These are phyloP conservation scores for Arthrobotrys conoides DNA, from an alignment of 2,329 filamentous ascomycete species.

Conservation along the genomic window DNA sequence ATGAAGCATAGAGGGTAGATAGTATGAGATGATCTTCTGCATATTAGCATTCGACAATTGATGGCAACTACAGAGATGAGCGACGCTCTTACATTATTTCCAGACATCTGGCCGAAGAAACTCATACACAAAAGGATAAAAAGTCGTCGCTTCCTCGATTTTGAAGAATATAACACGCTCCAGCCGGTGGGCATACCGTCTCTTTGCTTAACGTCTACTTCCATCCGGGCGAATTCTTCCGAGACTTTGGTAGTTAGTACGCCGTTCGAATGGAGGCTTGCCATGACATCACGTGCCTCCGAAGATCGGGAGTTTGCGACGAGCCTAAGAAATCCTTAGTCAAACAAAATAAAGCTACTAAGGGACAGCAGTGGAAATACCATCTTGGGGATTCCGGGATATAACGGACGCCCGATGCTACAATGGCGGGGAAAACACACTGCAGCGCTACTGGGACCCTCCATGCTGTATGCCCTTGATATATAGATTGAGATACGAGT, in stretches of 20 bases:
- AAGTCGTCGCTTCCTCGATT: slow-evolving; percentile 65
- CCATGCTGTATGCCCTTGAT: slow-evolving; percentile 71
- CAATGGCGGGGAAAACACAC: slow-evolving; percentile 68
- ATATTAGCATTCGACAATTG: neutral
- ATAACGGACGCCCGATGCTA: slow-evolving; percentile 71
- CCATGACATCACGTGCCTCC: slow-evolving; percentile 72
- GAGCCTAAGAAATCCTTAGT: slow-evolving; percentile 22
- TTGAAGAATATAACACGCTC: slow-evolving; percentile 64
- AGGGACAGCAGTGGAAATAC: slow-evolving; percentile 70
- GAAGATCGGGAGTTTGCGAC: slow-evolving; percentile 41
- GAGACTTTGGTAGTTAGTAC: slow-evolving; percentile 61
- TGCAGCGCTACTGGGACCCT: slow-evolving; percentile 74
- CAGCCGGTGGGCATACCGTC: slow-evolving; percentile 38
- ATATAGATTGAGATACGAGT: slow-evolving; percentile 69
- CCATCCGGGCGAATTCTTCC: slow-evolving; percentile 54
- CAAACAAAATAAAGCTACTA: neutral
- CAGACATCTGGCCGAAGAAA: slow-evolving; percentile 71
- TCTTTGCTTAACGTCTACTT: slow-evolving; percentile 40
- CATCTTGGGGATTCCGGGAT: slow-evolving; percentile 76
- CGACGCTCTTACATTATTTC: slow-evolving; percentile 67
- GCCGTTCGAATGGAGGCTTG: slow-evolving; percentile 74
- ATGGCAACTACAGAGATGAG: slow-evolving; percentile 62
- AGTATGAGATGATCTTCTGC: slow-evolving; percentile 64
- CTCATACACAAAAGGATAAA: slow-evolving; percentile 71
- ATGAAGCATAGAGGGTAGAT: slow-evolving; percentile 68